Evolutionary conservation across 2,329 filamentous ascomycete species (phyloP), one percentile per base, ranked within the genome.

Genomic region (Thielaviopsis euricoi): DNA sequence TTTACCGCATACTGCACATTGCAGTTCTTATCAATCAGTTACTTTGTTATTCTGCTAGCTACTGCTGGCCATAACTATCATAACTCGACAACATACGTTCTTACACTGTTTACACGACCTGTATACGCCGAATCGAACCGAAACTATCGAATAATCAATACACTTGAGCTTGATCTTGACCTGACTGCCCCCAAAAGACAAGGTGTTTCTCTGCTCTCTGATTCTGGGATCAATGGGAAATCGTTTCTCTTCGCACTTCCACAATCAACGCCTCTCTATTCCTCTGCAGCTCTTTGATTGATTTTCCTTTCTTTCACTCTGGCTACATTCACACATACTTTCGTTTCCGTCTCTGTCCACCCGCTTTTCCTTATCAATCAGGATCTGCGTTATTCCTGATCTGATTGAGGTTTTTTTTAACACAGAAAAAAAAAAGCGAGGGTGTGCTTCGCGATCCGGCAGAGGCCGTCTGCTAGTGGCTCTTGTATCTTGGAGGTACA

Each of bases 231-330:
- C 58, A 60, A 60, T 60, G 58, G 54, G 52, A 60, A 52, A 51
- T 53, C 56, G 55, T 52, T 53, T 48, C 10, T 58, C 55, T 46
- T 50, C 52, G 33, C 55, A 56, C 33, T 58, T 58, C 23, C 52
- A 60, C 29, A 58, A 46, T 19, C 56, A 58, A 40, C 52, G 55
- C 26, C 58, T 60, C 26, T 58, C 58, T 29, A 58, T 58, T 50
- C 58, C 55, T 12, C 51, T 60, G 48, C 58, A 60, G 29, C 49
- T 60, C 7, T 60, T 60, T 60, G 58, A 60, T 50, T 60, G 52
- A 60, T 58, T 60, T 53, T 17, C 15, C 22, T 19, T n/a, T 55
- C 21, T 23, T 25, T 29, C 53, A 40, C 21, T 48, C 40, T 19
- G 53, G 19, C 25, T 55, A 29, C 46, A 49, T 43, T 48, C 26